Evolutionary conservation across 169 alveolate species (phyloP), one percentile per base, ranked within the genome.

Genomic region (Plasmodium inui): DNA sequence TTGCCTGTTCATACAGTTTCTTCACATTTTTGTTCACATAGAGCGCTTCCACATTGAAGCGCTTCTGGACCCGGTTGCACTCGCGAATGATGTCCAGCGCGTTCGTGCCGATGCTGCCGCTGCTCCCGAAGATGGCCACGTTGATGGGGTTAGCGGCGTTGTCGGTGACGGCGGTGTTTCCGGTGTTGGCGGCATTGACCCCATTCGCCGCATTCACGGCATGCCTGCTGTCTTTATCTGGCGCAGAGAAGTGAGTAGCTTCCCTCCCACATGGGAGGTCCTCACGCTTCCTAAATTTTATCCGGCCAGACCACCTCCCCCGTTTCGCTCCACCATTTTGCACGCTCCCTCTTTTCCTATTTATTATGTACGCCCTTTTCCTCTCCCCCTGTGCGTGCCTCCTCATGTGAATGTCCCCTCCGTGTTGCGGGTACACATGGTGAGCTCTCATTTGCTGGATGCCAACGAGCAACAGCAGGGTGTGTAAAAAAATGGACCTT

Each of bases 21-120:
- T 83, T 78, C 12, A 93, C 92, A 39, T 92, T 96, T 34, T 94
- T 90, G 37, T 96, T 95, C 1, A 97, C 98, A 34, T 97, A 94
- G n/a, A 97, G 90, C 1, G 97, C 98, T 8, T 95, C 96, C 9
- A 97, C 98, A 70, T 96, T 74, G 80, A 97, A 97, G 30, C 44
- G 22, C 32, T 74, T 94, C 73, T 92, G 92, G 17, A 84, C 57
- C 32, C 86, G 30, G 28, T 95, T 88, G 55, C 97, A 96, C 41
- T 86, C 92, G 32, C 84, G 41, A 72, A 96, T 94, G 50, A 96
- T 84, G 74, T 95, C 96, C 72, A 97, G 96, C 14, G 98, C 93
- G 89, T 95, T 97, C 19, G 95, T 95, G 12, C 98, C 98, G 37
- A 97, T 96, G 82, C 97, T 94, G 0, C 98, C 98, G 17, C 98